Percentiles rank a stretch among this genome's conserved stretches.
Evolutionary conservation across 495 filamentous ascomycete species (phyloP).

Genomic region (Amorphotheca resinae): DNA sequence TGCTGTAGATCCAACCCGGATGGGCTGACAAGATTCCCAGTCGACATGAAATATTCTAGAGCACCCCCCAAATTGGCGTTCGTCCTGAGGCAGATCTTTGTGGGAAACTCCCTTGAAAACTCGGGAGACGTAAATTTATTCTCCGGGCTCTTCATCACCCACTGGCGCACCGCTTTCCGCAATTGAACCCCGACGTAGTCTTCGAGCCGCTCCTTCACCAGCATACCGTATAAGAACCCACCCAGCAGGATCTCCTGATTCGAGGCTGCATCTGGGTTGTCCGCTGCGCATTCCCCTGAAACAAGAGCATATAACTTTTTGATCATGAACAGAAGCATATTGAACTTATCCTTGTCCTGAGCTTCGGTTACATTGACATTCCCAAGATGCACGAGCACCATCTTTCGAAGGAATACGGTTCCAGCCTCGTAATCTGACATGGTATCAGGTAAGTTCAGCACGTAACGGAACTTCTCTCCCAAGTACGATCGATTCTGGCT

Average conservation of each 20-base stretch:
- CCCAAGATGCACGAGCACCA: slow-evolving; percentile 84
- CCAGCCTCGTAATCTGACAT: slow-evolving; percentile 79
- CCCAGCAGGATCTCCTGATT: slow-evolving; percentile 89
- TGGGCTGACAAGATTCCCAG: slow-evolving; percentile 82
- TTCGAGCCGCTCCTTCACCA: slow-evolving; percentile 87
- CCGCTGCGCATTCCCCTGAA: slow-evolving; percentile 78
- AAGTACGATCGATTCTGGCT: slow-evolving; percentile 68
- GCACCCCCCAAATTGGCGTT: slow-evolving; percentile 80
- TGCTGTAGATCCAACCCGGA: slow-evolving; percentile 92
- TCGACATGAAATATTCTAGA: slow-evolving; percentile 91
- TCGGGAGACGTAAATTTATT: slow-evolving; percentile 53
- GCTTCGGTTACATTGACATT: slow-evolving; percentile 66
- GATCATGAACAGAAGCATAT: slow-evolving; percentile 90
- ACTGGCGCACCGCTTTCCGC: slow-evolving; percentile 51
- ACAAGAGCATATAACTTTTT: slow-evolving; percentile 87
- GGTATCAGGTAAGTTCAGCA: slow-evolving; percentile 67
- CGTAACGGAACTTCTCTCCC: slow-evolving; percentile 77
- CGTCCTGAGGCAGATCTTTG: slow-evolving; percentile 60
- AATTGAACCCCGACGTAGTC: slow-evolving; percentile 64
- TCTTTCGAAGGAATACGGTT: slow-evolving; percentile 74
- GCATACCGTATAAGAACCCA: slow-evolving; percentile 87
- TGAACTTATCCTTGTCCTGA: slow-evolving; percentile 85
- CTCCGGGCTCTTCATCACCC: slow-evolving; percentile 49
- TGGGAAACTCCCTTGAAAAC: slow-evolving; percentile 67
- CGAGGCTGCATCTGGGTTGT: slow-evolving; percentile 92